Evolutionary conservation across 2,329 filamentous ascomycete species (phyloP), one percentile per base, ranked within the genome.

Genomic region (Trichoderma koningiopsis): DNA sequence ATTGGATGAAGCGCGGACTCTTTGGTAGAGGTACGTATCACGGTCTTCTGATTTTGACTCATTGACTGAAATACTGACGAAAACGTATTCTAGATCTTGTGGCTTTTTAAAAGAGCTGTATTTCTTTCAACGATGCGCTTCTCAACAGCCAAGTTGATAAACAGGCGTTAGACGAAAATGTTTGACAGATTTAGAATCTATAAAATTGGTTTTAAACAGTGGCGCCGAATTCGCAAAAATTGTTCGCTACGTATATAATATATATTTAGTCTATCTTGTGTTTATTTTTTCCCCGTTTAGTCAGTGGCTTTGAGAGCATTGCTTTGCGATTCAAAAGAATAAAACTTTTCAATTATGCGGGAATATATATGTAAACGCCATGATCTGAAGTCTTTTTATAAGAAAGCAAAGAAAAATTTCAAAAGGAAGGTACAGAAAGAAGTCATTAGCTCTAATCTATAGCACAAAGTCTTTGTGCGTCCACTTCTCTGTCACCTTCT

Each of bases 1-100:
- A 99, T 79, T 99, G 96, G 96, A 90, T 89, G n/a, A 99, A 98
- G 88, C 87, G 96, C 78, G 92, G 93, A 14, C 81, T 99, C 27
- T 99, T 99, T 83, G 96, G 96, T 74, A 87, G 96, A 90, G 96
- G 95, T 97, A 82, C 83, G 90, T 84, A 16, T 8, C 29, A 14
- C 53, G 47, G 29, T 53, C 1, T 16, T 55, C 5, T 13, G 22
- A 7, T 29, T 27, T 24, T 29, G 27, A 65, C 11, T 64, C 24
- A 65, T 14, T 66, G 16, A 55, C 11, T 22, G 71, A 14, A 52
- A 16, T 37, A 5, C 68, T 62, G n/a, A 62, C 57, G 47, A 49
- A 13, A 29, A 29, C 27, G n/a, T 5, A 33, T 11, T 47, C 3
- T 43, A 68, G 65, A 68, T 56, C 65, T 68, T 24, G 65, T 68